Conservation (phyloP, 495 filamentous ascomycete genomes). For the Neurospora sp. region DNA sequence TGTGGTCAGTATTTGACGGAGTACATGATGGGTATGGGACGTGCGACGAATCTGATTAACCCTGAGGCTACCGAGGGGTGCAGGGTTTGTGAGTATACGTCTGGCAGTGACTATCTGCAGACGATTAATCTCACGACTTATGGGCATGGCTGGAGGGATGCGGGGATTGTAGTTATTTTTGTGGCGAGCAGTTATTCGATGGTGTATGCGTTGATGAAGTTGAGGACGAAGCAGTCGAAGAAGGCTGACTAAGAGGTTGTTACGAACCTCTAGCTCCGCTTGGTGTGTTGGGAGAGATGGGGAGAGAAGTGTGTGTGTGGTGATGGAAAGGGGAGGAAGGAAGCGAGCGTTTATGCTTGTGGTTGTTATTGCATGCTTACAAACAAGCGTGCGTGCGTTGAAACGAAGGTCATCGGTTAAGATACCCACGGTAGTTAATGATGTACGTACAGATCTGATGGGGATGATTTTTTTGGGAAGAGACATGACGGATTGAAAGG, state of each 20-base stretch:
- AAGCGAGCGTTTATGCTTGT: not conserved
- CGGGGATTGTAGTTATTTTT: conserved; percentile 36
- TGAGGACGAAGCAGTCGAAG: conserved; percentile 20
- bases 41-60: conserved; percentile 25
- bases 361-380: too few relatives aligned
- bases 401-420: not conserved
- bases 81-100: conserved; percentile 50
- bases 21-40: conserved; percentile 20
- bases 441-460: not conserved
- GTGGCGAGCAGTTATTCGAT: conserved; percentile 20
- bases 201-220: conserved; percentile 23
- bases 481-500: not conserved
- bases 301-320: not conserved
- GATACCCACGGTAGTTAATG: not conserved
- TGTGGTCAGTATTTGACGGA: conserved; percentile 17
- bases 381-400: not conserved
- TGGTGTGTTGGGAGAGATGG: not conserved
- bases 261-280: too few relatives aligned
- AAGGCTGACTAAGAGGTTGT: conserved; percentile 15
- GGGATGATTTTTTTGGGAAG: not conserved
- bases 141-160: conserved; percentile 51
- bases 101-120: conserved; percentile 45
- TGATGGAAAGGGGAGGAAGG: not conserved
- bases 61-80: conserved; percentile 37
- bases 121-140: conserved; percentile 24